A percentile compares a stretch with the other conserved stretches of the same genome.
phyloP scores from a whole-genome alignment of 1,284 basidiomycete genomes.

The Malassezia caprae region DNA sequence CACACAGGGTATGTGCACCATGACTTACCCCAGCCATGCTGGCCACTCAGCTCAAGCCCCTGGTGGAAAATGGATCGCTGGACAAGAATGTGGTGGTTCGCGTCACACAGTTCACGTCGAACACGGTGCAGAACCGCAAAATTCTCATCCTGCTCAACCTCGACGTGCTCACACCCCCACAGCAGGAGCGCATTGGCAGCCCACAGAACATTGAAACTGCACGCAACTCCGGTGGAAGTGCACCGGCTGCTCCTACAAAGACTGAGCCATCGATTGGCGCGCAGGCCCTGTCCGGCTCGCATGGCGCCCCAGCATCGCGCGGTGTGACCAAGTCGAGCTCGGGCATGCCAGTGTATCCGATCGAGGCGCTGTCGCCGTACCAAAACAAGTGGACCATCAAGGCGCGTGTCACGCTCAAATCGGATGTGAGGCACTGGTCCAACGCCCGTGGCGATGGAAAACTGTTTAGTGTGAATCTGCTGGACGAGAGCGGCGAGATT shows the following conservation, averaged over 20 bases:
- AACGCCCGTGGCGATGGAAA: slow-evolving; percentile 89
- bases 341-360: slow-evolving; percentile 60
- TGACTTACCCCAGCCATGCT: slow-evolving; percentile 63
- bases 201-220: slow-evolving; percentile 33
- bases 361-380: slow-evolving; percentile 89
- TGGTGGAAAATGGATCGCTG: slow-evolving; percentile 63
- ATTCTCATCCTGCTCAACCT: slow-evolving; percentile 75
- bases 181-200: slow-evolving; percentile 31
- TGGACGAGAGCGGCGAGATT: slow-evolving; percentile 69
- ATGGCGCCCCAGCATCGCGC: slow-evolving; percentile 5
- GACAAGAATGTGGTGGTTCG: slow-evolving; percentile 64
- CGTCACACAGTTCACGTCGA: slow-evolving; percentile 69
- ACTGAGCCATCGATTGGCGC: slow-evolving; percentile 9
- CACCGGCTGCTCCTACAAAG: not conserved
- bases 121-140: slow-evolving; percentile 66
- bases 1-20: slow-evolving; percentile 26
- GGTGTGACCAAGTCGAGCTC: slow-evolving; percentile 30
- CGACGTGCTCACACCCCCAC: slow-evolving; percentile 45
- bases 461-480: slow-evolving; percentile 80
- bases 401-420: slow-evolving; percentile 80
- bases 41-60: slow-evolving; percentile 74
- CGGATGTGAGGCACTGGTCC: slow-evolving; percentile 78
- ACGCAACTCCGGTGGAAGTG: not conserved
- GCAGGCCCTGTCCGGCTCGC: slow-evolving; percentile 10
- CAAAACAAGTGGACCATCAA: slow-evolving; percentile 96